Conservation (phyloP, 441 rosid genomes). For the Capsella rubella region DNA sequence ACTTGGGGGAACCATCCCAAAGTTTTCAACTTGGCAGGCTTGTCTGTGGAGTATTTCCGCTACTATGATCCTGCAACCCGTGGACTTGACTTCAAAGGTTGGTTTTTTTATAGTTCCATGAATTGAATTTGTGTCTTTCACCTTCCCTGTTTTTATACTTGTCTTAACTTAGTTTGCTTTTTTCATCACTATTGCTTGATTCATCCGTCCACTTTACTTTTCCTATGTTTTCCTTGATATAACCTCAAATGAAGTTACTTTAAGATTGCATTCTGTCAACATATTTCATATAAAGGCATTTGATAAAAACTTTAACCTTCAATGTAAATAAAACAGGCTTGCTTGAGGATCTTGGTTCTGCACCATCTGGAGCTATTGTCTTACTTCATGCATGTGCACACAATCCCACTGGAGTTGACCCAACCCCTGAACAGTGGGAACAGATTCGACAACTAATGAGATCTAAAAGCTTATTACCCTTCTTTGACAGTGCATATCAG, state of each 20-base stretch:
- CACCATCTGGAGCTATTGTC: slow-evolving; percentile 73
- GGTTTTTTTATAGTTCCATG: neutral
- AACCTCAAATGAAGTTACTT: slow-evolving; percentile 1
- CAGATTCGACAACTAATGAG: slow-evolving; percentile 66
- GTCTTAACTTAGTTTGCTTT: slow-evolving; percentile 5
- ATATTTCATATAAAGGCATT: slow-evolving; percentile 16
- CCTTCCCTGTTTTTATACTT: neutral
- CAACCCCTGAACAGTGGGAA: slow-evolving; percentile 71
- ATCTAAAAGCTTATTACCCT: slow-evolving; percentile 64
- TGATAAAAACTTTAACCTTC: slow-evolving; percentile 3
- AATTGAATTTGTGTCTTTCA: neutral
- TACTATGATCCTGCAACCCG: slow-evolving; percentile 96
- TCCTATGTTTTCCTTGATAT: slow-evolving; percentile 8
- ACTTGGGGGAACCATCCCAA: slow-evolving; percentile 99
- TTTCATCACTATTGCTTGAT: slow-evolving; percentile 17
- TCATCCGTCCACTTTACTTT: neutral
- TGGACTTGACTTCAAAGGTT: slow-evolving; percentile 91
- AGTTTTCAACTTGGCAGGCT: slow-evolving; percentile 80
- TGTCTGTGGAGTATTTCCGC: slow-evolving; percentile 83
- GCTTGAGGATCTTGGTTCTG: slow-evolving; percentile 68
- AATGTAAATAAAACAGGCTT: slow-evolving; percentile 50
- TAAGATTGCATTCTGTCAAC: slow-evolving; percentile 1
- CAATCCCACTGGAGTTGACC: slow-evolving; percentile 85
- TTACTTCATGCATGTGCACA: slow-evolving; percentile 82
- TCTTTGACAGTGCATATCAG: slow-evolving; percentile 83